Percentiles rank a stretch among this genome's conserved stretches.
Conservation (phyloP, 306 rosid genomes). For the Alnus glutinosa region DNA sequence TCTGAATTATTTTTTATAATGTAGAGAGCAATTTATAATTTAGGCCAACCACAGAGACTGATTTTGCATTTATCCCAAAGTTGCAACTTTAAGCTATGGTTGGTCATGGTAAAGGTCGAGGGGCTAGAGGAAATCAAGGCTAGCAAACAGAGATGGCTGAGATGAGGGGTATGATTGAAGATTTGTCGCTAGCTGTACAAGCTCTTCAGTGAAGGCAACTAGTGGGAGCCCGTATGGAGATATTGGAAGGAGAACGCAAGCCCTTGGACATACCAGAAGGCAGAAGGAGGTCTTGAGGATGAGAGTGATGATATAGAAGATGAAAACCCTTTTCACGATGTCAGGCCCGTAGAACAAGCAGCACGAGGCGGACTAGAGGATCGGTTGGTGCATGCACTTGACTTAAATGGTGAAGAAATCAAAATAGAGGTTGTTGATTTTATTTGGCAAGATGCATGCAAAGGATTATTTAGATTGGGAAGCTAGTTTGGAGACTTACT, state of each 20-base stretch:
- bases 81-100: too few relatives aligned
- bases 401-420: neutral
- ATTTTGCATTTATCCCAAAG: too few relatives aligned
- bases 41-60: too few relatives aligned
- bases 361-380: neutral
- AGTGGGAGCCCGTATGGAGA: neutral
- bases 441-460: neutral
- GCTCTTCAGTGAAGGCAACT: neutral
- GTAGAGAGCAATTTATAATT: too few relatives aligned
- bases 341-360: neutral
- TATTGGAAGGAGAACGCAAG: neutral
- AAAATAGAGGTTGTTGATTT: neutral
- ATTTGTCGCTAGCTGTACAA: neutral
- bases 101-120: too few relatives aligned
- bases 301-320: neutral
- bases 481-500: neutral
- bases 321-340: neutral
- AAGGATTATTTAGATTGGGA: neutral
- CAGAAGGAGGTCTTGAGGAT: neutral
- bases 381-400: neutral
- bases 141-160: neutral
- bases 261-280: neutral
- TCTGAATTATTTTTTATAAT: too few relatives aligned
- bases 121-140: neutral
- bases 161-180: neutral